Evolutionary conservation across 257 asterid species (phyloP).

Genomic region (Rubia yunnanensis): DNA sequence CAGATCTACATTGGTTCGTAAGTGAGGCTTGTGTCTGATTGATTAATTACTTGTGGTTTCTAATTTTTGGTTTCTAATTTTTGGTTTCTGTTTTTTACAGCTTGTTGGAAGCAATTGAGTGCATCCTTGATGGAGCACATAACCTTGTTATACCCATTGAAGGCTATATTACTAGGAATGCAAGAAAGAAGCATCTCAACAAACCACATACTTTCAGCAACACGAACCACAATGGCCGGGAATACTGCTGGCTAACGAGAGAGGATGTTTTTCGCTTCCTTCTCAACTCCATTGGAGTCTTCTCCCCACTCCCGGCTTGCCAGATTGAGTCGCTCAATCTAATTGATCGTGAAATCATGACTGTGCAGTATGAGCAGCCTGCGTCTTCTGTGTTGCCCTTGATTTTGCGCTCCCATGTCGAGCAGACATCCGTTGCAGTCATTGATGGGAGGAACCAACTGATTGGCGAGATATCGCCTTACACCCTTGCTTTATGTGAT

Average conservation of each 20-base stretch:
- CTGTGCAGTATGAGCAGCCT: conserved; percentile 38
- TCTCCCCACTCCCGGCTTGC: conserved; percentile 55
- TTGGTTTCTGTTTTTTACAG: conserved; percentile 23
- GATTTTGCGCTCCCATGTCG: conserved; percentile 32
- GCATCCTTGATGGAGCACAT: conserved; percentile 68
- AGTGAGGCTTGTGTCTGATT: not conserved
- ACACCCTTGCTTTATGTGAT: conserved; percentile 56
- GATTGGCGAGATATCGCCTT: conserved; percentile 74
- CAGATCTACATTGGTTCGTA: too few relatives aligned
- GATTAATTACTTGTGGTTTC: not conserved
- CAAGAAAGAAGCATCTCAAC: conserved; percentile 37
- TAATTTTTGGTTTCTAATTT: not conserved
- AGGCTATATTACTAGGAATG: conserved; percentile 23
- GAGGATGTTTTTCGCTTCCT: conserved; percentile 71
- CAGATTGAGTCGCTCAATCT: conserved; percentile 46
- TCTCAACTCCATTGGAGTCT: conserved; percentile 64
- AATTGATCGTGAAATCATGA: conserved; percentile 45
- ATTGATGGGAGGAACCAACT: conserved; percentile 41
- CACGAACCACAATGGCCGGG: conserved; percentile 23
- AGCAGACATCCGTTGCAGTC: conserved; percentile 63
- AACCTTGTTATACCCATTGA: conserved; percentile 67
- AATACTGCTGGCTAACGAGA: conserved; percentile 71
- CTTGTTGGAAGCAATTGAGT: conserved; percentile 65
- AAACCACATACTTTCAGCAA: conserved; percentile 15
- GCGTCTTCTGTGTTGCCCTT: conserved; percentile 46